Base-by-base conservation (phyloP, 768 basidiomycete species). In the Sarcodon sp. region DNA sequence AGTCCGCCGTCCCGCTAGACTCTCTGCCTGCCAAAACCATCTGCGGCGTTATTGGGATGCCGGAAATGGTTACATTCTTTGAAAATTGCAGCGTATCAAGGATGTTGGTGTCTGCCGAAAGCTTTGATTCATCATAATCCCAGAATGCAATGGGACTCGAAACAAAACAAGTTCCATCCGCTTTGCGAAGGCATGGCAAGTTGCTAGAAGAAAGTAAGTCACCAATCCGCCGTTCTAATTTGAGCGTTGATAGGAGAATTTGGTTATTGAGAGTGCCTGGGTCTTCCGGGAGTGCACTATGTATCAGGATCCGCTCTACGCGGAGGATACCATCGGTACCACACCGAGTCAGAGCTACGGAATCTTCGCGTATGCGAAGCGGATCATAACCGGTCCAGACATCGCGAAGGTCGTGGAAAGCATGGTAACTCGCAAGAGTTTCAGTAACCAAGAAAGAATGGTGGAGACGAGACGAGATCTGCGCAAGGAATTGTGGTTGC, bases 1-100 rank as follows among this genome's bases (percentile, higher is more conserved):
- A 64, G 33, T 62, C 46, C 49, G 71, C 70, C 43, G 71, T 72
- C 47, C 81, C 76, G 44, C 67, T 69, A 12, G 68, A 68, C 18
- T 75, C 78, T 49, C 83, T 70, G 15, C 84, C 80, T 7, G 85
- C 84, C 35, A 91, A 65, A 32, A 88, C 83, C 82, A 88, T 88
- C 39, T 76, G 70, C 2, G 82, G 75, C 8, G 77, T 80, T 43
- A 90, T 63, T 16, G 75, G 69, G 31, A 90, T 71, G 27, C 79
- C 81, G 44, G 72, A 70, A n/a, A 79, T 56, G 15, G 81, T 72
- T 31, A 76, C 61, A 54, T 83, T 83, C 36, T 68, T 64, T 35
- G 66, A 64, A 37, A 63, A 49, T 50, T 69, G 73, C 50, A 90
- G 66, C 1, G 83, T 79, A 45, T 75, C 69, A 47, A 79, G 62